Conservation (phyloP, 768 basidiomycete genomes). For the Aureoboletus auriporus region DNA sequence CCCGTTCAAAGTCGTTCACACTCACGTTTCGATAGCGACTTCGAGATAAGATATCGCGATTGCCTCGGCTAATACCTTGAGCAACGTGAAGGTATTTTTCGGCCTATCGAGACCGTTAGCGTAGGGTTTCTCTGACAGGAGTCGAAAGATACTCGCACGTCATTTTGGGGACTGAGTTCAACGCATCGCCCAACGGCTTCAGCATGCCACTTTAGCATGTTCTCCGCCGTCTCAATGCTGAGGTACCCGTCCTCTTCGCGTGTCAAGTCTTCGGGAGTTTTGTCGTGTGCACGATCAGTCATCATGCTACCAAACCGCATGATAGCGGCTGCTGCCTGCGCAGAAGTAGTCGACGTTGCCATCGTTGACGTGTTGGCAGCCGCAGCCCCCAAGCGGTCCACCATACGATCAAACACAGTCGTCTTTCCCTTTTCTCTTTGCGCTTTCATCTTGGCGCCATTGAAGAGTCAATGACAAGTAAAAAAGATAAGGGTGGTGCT, state of each 20-base stretch:
- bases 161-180: constrained; percentile 76
- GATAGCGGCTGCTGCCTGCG: constrained; percentile 83
- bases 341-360: constrained; percentile 63
- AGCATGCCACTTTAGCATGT: constrained; percentile 96
- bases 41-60: constrained; percentile 84
- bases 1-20: constrained; percentile 5
- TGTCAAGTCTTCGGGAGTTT: constrained; percentile 60
- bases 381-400: constrained; percentile 76
- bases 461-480: constrained; percentile 4
- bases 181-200: constrained; percentile 94
- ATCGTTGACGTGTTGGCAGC: constrained; percentile 60
- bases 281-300: constrained; percentile 46
- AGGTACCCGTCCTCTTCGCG: constrained; percentile 82
- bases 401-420: constrained; percentile 87
- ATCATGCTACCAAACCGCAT: constrained; percentile 87
- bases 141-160: constrained; percentile 61
- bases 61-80: constrained; percentile 82
- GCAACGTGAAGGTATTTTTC: constrained; percentile 81
- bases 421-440: constrained; percentile 59
- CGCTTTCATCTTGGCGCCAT: constrained; percentile 44
- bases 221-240: constrained; percentile 73
- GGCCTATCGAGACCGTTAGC: constrained; percentile 48
- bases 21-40: constrained; percentile 88
- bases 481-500: neutral
- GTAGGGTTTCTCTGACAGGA: neutral